Conservation (phyloP, 345 rosid species). For the Citrus sp. region DNA sequence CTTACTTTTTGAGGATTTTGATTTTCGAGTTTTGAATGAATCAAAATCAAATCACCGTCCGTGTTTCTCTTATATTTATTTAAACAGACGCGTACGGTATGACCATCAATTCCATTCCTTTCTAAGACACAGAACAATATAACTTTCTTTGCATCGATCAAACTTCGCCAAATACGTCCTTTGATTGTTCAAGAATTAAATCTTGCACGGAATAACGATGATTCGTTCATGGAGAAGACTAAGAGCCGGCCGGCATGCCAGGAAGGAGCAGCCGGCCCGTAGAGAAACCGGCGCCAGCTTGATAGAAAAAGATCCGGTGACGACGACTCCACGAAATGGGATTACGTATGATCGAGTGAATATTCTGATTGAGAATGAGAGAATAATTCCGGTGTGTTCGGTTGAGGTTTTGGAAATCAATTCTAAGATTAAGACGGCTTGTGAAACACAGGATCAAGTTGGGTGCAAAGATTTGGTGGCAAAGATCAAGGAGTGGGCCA, state of each 20-base stretch:
- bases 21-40: neutral
- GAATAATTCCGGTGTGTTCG: conserved; percentile 57
- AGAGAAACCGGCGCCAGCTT: conserved; percentile 8
- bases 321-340: conserved; percentile 72
- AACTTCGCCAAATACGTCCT: too few species aligned
- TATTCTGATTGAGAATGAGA: conserved; percentile 68
- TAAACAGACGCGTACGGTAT: too few species aligned
- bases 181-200: too few species aligned
- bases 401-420: conserved; percentile 31
- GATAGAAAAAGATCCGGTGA: conserved; percentile 79
- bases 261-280: conserved; percentile 9
- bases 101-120: too few species aligned
- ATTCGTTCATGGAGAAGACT: conserved; percentile 39
- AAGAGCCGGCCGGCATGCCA: conserved; percentile 36
- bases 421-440: conserved; percentile 14
- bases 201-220: neutral
- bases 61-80: too few species aligned
- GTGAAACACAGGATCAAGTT: conserved; percentile 18
- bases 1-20: conserved; percentile 13
- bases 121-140: too few species aligned
- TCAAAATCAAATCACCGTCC: too few species aligned
- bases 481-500: conserved; percentile 42
- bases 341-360: conserved; percentile 74
- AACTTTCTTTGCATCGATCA: too few species aligned
- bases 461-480: conserved; percentile 31